A percentile compares a stretch with the other conserved stretches of the same genome.
These are phyloP conservation scores for Sisymbrium altissimum DNA, from an alignment of 345 rosid species.

Conservation along the genomic window DNA sequence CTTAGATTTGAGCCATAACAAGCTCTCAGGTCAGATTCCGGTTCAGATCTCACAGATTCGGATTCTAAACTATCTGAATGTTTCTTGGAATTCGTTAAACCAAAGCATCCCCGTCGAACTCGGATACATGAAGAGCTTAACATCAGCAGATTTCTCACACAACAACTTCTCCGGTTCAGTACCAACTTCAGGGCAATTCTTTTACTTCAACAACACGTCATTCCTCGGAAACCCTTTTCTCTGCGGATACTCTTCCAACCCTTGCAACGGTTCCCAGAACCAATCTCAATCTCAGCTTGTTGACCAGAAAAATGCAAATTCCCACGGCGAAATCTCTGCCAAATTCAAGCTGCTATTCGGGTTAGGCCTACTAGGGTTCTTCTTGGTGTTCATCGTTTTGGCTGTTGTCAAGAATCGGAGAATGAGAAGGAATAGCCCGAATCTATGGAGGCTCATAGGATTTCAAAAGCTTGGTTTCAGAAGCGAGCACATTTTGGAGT, in stretches of 20 bases:
- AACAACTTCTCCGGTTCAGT: constrained; percentile 76
- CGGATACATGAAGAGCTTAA: constrained; percentile 75
- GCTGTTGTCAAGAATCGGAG: constrained; percentile 63
- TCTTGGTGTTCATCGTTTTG: constrained; percentile 55
- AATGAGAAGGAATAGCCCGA: constrained; percentile 35
- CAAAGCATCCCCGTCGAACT: constrained; percentile 57
- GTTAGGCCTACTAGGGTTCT: constrained; percentile 66
- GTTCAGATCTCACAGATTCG: constrained; percentile 48
- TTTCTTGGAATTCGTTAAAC: constrained; percentile 75
- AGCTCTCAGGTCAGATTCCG: constrained; percentile 60
- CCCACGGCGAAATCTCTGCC: constrained; percentile 33
- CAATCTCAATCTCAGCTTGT: constrained; percentile 32
- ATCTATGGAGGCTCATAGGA: constrained; percentile 77
- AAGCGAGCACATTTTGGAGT: constrained; percentile 72
- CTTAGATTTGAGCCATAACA: constrained; percentile 67
- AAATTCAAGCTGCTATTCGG: constrained; percentile 77
- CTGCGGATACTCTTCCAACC: constrained; percentile 65
- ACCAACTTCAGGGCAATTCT: constrained; percentile 75
- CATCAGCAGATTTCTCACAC: constrained; percentile 81
- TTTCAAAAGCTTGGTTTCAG: constrained; percentile 79
- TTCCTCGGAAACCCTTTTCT: constrained; percentile 83
- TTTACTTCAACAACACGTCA: constrained; percentile 76
- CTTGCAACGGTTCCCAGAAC: constrained; percentile 48
- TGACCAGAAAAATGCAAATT: constrained; percentile 26
- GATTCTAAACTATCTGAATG: constrained; percentile 70